phyloP scores from a whole-genome alignment of 345 rosid genomes.

The Melaleuca quinquenervia region DNA sequence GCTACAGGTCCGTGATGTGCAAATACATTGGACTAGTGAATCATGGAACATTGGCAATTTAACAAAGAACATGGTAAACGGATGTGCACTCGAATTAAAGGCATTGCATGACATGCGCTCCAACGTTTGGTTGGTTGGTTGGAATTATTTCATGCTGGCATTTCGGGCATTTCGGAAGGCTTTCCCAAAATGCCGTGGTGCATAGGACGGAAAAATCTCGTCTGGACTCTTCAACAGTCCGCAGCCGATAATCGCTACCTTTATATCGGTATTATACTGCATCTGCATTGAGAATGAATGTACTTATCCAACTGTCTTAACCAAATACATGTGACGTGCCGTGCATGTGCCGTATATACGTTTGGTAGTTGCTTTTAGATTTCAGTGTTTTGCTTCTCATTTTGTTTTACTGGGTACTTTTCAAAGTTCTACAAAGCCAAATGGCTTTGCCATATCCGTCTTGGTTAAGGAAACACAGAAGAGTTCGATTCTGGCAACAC shows the following conservation, averaged over 20 bases:
- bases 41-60: not conserved
- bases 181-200: not conserved
- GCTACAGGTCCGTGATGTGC: not conserved
- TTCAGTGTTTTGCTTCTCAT: not conserved
- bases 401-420: not conserved
- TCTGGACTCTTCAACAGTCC: not conserved
- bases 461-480: not conserved
- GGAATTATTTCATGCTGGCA: not conserved
- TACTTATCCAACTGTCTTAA: not conserved
- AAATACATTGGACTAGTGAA: not conserved
- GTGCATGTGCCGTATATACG: not conserved
- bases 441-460: not conserved
- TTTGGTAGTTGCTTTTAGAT: not conserved
- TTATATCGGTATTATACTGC: not conserved
- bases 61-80: not conserved
- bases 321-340: not conserved
- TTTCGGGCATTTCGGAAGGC: no score
- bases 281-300: not conserved
- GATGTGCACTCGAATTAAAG: not conserved
- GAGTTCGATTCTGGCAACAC: not conserved
- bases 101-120: not conserved
- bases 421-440: not conserved
- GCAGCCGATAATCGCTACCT: not conserved
- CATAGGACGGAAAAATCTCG: not conserved
- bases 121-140: not conserved